phyloP scores from a whole-genome alignment of 2,329 filamentous ascomycete genomes.

The Ceratocystis lukuohia region DNA sequence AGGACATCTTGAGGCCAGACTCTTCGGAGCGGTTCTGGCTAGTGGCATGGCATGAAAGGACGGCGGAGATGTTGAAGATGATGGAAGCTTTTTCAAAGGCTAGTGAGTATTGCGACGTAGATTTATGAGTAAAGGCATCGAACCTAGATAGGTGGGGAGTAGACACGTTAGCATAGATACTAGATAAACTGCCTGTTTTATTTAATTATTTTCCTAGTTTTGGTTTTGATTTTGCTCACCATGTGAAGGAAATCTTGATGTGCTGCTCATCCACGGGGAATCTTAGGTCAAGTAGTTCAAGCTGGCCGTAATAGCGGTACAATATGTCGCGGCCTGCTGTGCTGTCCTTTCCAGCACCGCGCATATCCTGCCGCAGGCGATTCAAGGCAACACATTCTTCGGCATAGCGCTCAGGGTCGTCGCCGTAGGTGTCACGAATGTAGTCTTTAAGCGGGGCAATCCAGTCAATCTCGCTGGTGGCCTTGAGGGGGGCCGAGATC shows the following conservation, averaged over 20 bases:
- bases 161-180: not conserved
- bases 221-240: slow-evolving; percentile 39
- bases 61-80: slow-evolving; percentile 98
- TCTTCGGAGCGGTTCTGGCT: slow-evolving; percentile 87
- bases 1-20: slow-evolving; percentile 83
- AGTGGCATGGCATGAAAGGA: slow-evolving; percentile 89
- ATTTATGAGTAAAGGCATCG: slow-evolving; percentile 97
- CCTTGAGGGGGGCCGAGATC: slow-evolving; percentile 86
- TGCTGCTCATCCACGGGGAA: slow-evolving; percentile 98
- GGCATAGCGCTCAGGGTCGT: slow-evolving; percentile 88
- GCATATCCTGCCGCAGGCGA: slow-evolving; percentile 92
- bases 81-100: slow-evolving; percentile 98
- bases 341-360: slow-evolving; percentile 92
- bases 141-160: slow-evolving; percentile 49
- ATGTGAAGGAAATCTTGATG: slow-evolving; percentile 97
- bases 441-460: slow-evolving; percentile 80
- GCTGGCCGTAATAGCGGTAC: slow-evolving; percentile 94
- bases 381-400: slow-evolving; percentile 94
- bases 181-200: not conserved
- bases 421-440: slow-evolving; percentile 86
- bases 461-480: slow-evolving; percentile 98
- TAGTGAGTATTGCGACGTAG: slow-evolving; percentile 91
- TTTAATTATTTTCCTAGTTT: no score
- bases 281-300: slow-evolving; percentile 83
- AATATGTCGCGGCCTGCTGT: slow-evolving; percentile 83